These are phyloP conservation scores for Cornus controversa DNA, from an alignment of 148 eudicot genomes.

Conservation along the genomic window DNA sequence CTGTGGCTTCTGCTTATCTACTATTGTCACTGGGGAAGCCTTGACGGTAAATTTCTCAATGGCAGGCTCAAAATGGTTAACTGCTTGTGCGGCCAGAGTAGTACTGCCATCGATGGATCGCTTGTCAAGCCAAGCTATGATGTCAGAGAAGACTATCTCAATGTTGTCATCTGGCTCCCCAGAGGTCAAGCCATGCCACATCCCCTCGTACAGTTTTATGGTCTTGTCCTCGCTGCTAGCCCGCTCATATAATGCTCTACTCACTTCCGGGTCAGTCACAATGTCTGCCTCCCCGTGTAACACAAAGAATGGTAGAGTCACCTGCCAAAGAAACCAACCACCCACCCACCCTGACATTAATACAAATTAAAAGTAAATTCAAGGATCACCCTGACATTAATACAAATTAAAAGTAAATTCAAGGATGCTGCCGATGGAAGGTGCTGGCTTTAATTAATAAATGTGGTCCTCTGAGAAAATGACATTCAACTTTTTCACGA, in stretches of 20 bases:
- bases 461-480: too few species aligned
- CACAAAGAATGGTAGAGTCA: conserved; percentile 83
- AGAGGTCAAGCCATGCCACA: conserved; percentile 95
- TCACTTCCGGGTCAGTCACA: conserved; percentile 96
- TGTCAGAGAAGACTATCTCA: conserved; percentile 73
- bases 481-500: too few species aligned
- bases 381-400: neutral
- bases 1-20: conserved; percentile 22
- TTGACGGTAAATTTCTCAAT: conserved; percentile 17
- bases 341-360: neutral
- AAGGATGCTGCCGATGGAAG: too few species aligned
- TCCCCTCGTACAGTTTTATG: conserved; percentile 79
- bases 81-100: neutral
- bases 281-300: conserved; percentile 93
- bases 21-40: conserved; percentile 22
- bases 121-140: conserved; percentile 85
- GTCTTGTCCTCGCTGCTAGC: conserved; percentile 92
- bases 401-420: neutral
- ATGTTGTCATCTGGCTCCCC: conserved; percentile 88
- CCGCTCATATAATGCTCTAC: conserved; percentile 71
- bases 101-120: conserved; percentile 19
- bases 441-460: too few species aligned
- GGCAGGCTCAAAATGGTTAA: neutral
- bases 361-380: neutral
- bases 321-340: conserved; percentile 33